Evolutionary conservation across 805 yeast genomes (phyloP).

Genomic region (Spathaspora arborariae): DNA sequence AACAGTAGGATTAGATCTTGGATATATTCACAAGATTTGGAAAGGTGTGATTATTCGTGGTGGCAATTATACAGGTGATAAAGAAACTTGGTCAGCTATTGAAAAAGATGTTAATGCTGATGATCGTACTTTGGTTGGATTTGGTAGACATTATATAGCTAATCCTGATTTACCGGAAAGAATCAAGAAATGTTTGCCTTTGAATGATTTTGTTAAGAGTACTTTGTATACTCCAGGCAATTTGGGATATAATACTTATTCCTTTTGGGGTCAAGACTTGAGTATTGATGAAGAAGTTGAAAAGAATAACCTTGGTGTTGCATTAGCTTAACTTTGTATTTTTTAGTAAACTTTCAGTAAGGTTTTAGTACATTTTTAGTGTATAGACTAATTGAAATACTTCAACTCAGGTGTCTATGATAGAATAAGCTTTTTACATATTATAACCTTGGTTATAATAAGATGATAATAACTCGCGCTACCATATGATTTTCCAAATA

Average conservation of each 20-base stretch:
- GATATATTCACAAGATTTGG: slow-evolving; percentile 27
- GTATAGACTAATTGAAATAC: neutral
- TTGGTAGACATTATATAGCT: slow-evolving; percentile 36
- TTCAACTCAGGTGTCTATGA: no score
- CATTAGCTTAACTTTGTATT: slow-evolving; percentile 1
- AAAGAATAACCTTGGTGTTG: slow-evolving; percentile 6
- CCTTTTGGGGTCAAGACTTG: neutral
- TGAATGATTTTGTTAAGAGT: slow-evolving; percentile 36
- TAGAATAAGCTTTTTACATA: no score
- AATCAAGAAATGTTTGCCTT: slow-evolving; percentile 31
- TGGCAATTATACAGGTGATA: slow-evolving; percentile 13
- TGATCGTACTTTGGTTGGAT: slow-evolving; percentile 41
- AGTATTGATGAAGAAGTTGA: slow-evolving; percentile 6
- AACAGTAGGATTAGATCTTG: slow-evolving; percentile 9
- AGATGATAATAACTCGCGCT: no score
- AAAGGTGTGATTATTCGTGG: slow-evolving; percentile 14
- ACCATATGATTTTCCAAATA: no score
- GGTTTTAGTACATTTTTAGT: neutral
- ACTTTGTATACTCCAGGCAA: slow-evolving; percentile 32
- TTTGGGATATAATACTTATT: slow-evolving; percentile 25
- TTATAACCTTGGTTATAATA: no score
- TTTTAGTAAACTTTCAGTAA: neutral
- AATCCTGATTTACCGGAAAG: slow-evolving; percentile 44
- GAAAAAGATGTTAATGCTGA: slow-evolving; percentile 11
- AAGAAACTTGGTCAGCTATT: slow-evolving; percentile 4